A percentile compares a stretch with the other conserved stretches of the same genome.
Evolutionary conservation across 2,329 filamentous ascomycete genomes (phyloP).

Genomic region (Aurifilum marmelostoma): DNA sequence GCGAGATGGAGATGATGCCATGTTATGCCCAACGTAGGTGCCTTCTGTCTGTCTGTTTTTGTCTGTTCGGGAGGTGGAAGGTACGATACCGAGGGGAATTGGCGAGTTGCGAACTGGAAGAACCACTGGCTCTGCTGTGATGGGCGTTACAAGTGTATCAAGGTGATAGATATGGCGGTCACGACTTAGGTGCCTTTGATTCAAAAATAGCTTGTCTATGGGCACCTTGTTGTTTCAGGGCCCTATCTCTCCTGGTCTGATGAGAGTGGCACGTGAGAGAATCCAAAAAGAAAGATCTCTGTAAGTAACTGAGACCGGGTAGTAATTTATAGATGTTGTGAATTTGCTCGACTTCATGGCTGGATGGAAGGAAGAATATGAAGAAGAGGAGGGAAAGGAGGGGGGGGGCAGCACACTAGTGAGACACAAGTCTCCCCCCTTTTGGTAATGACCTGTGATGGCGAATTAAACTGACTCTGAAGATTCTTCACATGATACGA

Average conservation of each 20-base stretch:
- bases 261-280: neutral
- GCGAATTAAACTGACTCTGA: neutral
- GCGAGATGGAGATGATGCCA: slow-evolving; percentile 14
- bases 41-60: too few species aligned
- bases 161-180: neutral
- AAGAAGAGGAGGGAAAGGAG: too few species aligned
- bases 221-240: neutral
- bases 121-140: neutral
- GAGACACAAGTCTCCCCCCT: neutral
- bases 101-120: neutral
- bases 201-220: neutral
- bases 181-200: neutral
- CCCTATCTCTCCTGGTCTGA: neutral
- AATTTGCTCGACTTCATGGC: neutral
- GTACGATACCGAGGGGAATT: neutral
- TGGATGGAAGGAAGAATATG: neutral
- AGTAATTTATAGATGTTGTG: neutral
- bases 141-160: neutral
- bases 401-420: neutral
- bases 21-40: neutral
- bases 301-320: neutral
- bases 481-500: neutral
- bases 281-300: neutral
- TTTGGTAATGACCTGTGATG: neutral
- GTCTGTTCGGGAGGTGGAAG: neutral